Evolutionary conservation across 1,284 basidiomycete species (phyloP).

Genomic region (Pyrrhoderma lamaoense): DNA sequence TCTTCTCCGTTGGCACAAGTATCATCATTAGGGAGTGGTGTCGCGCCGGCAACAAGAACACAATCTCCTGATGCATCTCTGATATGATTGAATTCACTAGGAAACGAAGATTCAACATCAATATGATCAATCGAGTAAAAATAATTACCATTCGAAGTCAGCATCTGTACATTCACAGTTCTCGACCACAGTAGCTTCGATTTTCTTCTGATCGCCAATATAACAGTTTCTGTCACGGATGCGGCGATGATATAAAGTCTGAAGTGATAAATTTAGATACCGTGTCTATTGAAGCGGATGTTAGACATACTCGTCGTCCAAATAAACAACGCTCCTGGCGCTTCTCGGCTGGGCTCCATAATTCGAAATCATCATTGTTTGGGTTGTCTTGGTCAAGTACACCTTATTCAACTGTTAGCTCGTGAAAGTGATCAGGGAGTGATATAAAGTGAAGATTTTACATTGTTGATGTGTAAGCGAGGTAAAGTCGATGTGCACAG

Average conservation of each 20-base stretch:
- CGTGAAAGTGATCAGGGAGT: not conserved
- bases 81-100: constrained; percentile 84
- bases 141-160: constrained; percentile 87
- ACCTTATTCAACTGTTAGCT: constrained; percentile 40
- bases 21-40: constrained; percentile 51
- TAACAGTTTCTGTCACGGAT: constrained; percentile 75
- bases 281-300: constrained; percentile 6
- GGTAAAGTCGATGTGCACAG: constrained; percentile 88
- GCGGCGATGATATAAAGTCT: constrained; percentile 86
- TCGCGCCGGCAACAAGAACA: constrained; percentile 63
- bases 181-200: constrained; percentile 45
- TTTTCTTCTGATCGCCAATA: constrained; percentile 64
- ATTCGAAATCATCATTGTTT: constrained; percentile 83
- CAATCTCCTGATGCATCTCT: constrained; percentile 66
- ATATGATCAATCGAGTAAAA: not conserved
- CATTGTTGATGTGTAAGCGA: constrained; percentile 70
- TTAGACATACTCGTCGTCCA: constrained; percentile 68
- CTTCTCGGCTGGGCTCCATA: constrained; percentile 88
- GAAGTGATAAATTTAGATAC: too few relatives aligned
- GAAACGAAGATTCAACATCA: not conserved
- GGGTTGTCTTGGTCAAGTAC: constrained; percentile 62
- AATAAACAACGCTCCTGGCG: constrained; percentile 77
- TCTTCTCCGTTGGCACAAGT: constrained; percentile 58
- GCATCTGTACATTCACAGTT: constrained; percentile 66
- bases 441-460: constrained; percentile 39